These are phyloP conservation scores for Logfia minima DNA, from an alignment of 129 eudicot genomes.

Conservation along the genomic window DNA sequence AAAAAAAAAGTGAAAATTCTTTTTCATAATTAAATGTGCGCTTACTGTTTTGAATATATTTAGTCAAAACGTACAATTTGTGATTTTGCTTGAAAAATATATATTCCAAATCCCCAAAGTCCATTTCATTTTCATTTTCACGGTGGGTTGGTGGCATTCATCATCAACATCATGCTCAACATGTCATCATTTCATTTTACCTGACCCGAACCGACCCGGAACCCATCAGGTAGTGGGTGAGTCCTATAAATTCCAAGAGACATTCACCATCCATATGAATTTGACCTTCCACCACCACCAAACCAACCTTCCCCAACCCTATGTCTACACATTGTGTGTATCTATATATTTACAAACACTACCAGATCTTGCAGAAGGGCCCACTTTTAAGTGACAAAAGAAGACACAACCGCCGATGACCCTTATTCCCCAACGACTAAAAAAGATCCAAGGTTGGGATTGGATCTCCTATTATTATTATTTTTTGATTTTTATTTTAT, in stretches of 20 bases:
- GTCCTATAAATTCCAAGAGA: background rate
- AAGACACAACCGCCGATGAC: constrained; percentile 34
- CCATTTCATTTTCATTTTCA: constrained; percentile 7
- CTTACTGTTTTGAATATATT: too few relatives aligned
- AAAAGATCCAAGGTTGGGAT: constrained; percentile 33
- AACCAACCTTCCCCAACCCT: background rate
- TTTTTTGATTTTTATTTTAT: constrained; percentile 21
- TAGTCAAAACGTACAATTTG: too few relatives aligned
- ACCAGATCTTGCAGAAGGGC: constrained; percentile 23
- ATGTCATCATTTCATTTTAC: background rate
- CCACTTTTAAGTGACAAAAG: background rate
- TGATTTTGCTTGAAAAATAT: too few relatives aligned
- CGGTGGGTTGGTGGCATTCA: constrained; percentile 33
- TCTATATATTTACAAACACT: constrained; percentile 20
- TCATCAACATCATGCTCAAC: background rate
- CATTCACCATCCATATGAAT: background rate
- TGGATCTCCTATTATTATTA: background rate
- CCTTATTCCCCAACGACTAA: background rate
- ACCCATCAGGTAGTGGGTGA: background rate
- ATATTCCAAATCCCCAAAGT: background rate
- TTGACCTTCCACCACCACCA: constrained; percentile 18
- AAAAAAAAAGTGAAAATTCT: too few relatives aligned
- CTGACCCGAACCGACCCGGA: background rate
- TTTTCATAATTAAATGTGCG: too few relatives aligned
- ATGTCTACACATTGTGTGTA: background rate